Percentiles rank a stretch among this genome's conserved stretches.
Evolutionary conservation across 345 rosid genomes (phyloP).

Genomic region (Boechera divaricarpa): DNA sequence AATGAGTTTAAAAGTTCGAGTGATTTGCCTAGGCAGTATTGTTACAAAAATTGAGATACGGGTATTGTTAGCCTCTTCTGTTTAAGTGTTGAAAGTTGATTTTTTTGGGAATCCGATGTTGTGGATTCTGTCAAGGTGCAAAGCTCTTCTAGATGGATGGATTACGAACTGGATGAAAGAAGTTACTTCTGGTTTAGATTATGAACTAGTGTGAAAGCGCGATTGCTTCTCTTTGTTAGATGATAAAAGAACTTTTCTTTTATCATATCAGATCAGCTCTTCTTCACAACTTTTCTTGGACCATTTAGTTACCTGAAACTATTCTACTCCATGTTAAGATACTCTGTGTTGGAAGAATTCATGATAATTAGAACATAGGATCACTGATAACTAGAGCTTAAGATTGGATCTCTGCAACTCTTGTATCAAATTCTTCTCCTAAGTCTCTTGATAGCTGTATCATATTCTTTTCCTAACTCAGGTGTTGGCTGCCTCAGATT

Average conservation of each 20-base stretch:
- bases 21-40: not conserved
- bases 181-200: not conserved
- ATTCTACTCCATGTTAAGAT: slow-evolving; percentile 16
- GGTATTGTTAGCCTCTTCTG: not conserved
- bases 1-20: not conserved
- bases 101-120: not conserved
- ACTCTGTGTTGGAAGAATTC: slow-evolving; percentile 2
- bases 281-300: not conserved
- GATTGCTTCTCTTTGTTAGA: slow-evolving; percentile 19
- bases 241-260: not conserved
- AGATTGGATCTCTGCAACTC: slow-evolving; percentile 18
- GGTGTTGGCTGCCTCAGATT: slow-evolving; percentile 13
- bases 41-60: not conserved
- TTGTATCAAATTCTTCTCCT: not conserved
- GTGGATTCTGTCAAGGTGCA: not conserved
- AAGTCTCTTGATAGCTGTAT: not conserved
- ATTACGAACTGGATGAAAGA: not conserved
- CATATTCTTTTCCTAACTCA: not conserved
- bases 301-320: not conserved
- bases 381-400: not conserved
- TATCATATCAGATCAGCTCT: not conserved
- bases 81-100: not conserved
- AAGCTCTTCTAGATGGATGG: not conserved
- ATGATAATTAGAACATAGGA: not conserved
- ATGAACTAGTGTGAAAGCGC: not conserved